Evolutionary conservation across 371 early-diverging fungal species (phyloP).

Genomic region (Fennellomyces sp.): DNA sequence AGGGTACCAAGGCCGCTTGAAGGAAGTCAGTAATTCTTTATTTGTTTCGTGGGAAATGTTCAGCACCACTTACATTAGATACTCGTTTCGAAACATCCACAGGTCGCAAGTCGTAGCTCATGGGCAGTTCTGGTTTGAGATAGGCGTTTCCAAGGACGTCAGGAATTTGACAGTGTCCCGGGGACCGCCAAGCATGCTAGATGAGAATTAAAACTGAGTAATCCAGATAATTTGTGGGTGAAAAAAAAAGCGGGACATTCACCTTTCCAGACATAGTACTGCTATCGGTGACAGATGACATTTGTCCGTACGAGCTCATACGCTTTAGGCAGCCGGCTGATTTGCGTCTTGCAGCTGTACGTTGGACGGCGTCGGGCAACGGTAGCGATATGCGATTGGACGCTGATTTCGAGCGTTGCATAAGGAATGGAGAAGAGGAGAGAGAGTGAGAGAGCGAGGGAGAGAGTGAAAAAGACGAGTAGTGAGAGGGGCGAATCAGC

Average conservation of each 20-base stretch:
- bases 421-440: slow-evolving; percentile 9
- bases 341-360: slow-evolving; percentile 6
- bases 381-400: slow-evolving; percentile 12
- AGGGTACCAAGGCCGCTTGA: slow-evolving; percentile 55
- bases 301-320: slow-evolving; percentile 1
- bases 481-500: not conserved
- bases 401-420: slow-evolving; percentile 43
- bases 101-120: slow-evolving; percentile 30
- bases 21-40: not conserved
- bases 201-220: not conserved
- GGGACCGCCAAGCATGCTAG: slow-evolving; percentile 42
- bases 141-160: slow-evolving; percentile 51
- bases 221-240: not conserved
- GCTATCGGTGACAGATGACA: not conserved
- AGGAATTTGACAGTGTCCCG: slow-evolving; percentile 49
- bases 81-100: slow-evolving; percentile 34
- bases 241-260: not conserved
- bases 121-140: slow-evolving; percentile 16
- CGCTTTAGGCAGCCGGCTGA: slow-evolving; percentile 22
- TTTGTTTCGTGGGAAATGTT: not conserved
- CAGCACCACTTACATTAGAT: slow-evolving; percentile 30
- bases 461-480: not conserved
- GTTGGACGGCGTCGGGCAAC: not conserved
- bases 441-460: not conserved
- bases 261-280: not conserved